These are phyloP conservation scores for Bolboschoenus planiculmis DNA, from an alignment of 176 grass and related monocot genomes.

Conservation along the genomic window DNA sequence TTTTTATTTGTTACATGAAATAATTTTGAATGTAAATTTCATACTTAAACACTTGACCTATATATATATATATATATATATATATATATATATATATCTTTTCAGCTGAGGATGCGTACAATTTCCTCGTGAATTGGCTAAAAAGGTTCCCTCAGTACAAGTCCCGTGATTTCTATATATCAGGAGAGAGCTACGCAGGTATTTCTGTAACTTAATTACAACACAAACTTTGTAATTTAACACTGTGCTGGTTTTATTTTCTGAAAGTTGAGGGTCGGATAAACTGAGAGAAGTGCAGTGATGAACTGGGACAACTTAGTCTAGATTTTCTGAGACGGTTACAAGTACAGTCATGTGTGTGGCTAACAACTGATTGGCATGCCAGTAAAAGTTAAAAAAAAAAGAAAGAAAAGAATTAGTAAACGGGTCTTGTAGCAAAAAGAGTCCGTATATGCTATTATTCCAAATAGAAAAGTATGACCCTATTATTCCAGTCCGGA, in stretches of 20 bases:
- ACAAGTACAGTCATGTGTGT: neutral
- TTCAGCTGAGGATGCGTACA: slow-evolving; percentile 59
- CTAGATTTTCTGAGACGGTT: neutral
- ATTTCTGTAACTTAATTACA: neutral
- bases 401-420: neutral
- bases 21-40: neutral
- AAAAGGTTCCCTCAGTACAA: slow-evolving; percentile 55
- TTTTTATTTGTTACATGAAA: neutral
- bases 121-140: slow-evolving; percentile 60
- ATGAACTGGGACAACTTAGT: neutral
- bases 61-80: neutral
- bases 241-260: neutral
- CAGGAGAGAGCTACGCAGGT: slow-evolving; percentile 91
- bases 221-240: neutral
- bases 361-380: neutral
- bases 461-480: too few relatives aligned
- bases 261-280: too few relatives aligned
- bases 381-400: neutral
- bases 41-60: neutral
- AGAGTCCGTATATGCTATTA: too few relatives aligned
- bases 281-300: neutral
- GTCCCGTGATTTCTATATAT: slow-evolving; percentile 61
- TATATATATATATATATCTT: neutral
- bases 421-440: neutral
- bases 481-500: too few relatives aligned